A percentile compares a stretch with the other conserved stretches of the same genome.
Conservation (phyloP, 257 asterid genomes). For the Buddleja alternifolia region DNA sequence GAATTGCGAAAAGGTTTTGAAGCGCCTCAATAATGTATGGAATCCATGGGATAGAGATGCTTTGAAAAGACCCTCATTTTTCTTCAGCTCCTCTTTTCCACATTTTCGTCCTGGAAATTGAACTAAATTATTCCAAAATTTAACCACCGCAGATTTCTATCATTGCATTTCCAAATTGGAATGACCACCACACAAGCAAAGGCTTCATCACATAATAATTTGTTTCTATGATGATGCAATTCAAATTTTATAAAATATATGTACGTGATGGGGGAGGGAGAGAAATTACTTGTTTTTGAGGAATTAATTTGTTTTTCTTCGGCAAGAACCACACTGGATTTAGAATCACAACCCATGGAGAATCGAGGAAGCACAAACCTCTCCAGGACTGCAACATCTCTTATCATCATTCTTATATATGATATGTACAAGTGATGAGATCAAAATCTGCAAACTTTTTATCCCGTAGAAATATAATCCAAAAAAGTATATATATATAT, state of each 20-base stretch:
- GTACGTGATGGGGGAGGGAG: neutral
- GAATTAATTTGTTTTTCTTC: too few species aligned
- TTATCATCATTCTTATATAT: constrained; percentile 25
- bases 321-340: constrained; percentile 39
- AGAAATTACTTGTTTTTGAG: constrained; percentile 1
- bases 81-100: constrained; percentile 31
- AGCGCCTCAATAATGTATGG: constrained; percentile 33
- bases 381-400: constrained; percentile 36
- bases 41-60: constrained; percentile 33
- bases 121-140: neutral
- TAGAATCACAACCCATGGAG: constrained; percentile 44
- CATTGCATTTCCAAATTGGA: too few species aligned
- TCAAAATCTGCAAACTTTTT: neutral
- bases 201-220: too few species aligned
- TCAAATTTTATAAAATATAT: too few species aligned
- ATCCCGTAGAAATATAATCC: neutral
- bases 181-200: too few species aligned
- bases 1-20: constrained; percentile 40
- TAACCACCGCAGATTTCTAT: too few species aligned
- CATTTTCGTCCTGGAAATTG: constrained; percentile 29
- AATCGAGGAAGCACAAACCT: constrained; percentile 40
- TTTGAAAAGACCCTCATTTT: constrained; percentile 24
- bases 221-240: too few species aligned
- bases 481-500: too few species aligned
- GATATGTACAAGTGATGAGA: neutral